Evolutionary conservation across 73 alveolate species (phyloP), one percentile per base, ranked within the genome.

Genomic region (Paramecium sexaurelia): DNA sequence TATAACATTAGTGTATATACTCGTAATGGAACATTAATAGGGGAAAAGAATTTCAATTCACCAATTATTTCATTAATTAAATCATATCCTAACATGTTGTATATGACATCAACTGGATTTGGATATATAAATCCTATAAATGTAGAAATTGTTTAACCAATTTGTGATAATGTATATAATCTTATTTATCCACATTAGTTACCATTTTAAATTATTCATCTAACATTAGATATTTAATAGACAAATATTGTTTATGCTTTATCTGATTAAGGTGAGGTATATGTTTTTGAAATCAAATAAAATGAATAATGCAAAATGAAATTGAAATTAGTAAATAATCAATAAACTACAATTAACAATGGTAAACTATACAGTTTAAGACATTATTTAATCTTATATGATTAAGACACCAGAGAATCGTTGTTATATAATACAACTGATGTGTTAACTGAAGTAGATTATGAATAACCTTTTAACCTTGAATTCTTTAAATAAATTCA

Each of bases 301-400:
- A 73, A 73, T 33, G 87, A 73, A 6, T 73, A 73, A 73, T 73
- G 87, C 57, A 33, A 39, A 73, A 73, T 61, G 83, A 61, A 24
- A 11, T 61, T 22, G 11, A 61, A 61, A 61, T 24, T 61, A 61
- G 83, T 61, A 4, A 61, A 24, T 13, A 61, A 61, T 32, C 22
- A 61, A 29, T 61, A 61, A 61, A 0, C 39, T 10, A 1, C 11
- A 19, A 26, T 29, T 4, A 32, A 61, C 9, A 61, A 73, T 19
- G 26, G 39, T 3, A 73, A 73, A 36, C 11, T 73, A 15, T 33
- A 17, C 35, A 73, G 87, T 73, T 39, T 73, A 36, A 33, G 87
- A 73, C 57, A 73, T n/a, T 73, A 36, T 73, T 37, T 73, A 7
- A 73, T 73, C 2, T 33, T 39, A 7, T 73, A 73, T 39, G 66